Conservation (phyloP, 805 yeast genomes). For the Zygotorulaspora chibaensis region DNA sequence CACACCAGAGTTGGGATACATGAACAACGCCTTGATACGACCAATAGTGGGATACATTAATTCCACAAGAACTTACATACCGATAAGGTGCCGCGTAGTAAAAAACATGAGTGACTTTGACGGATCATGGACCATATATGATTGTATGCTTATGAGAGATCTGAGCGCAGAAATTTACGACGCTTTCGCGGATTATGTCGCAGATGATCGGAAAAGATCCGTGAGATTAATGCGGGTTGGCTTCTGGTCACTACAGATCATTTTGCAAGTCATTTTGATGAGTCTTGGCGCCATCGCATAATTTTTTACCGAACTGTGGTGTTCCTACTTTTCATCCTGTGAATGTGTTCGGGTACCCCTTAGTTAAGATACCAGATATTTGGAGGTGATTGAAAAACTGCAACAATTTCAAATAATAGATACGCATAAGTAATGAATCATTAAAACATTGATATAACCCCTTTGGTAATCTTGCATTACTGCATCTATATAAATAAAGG, state of each 20-base stretch:
- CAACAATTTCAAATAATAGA: no score
- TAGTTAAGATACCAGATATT: background rate
- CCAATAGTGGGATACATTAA: conserved; percentile 96
- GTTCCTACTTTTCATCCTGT: no score
- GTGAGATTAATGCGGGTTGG: conserved; percentile 78
- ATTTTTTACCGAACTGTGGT: background rate
- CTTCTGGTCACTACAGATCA: conserved; percentile 84
- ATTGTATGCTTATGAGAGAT: conserved; percentile 86
- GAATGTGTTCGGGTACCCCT: background rate
- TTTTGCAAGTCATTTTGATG: conserved; percentile 77
- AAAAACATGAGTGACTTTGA: conserved; percentile 80
- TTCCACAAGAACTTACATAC: conserved; percentile 83
- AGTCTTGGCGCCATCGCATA: conserved; percentile 71
- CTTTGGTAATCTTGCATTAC: no score
- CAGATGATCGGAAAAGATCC: conserved; percentile 75
- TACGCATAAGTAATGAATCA: no score
- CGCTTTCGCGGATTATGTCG: conserved; percentile 82
- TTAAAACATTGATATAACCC: background rate
- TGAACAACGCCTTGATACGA: conserved; percentile 84
- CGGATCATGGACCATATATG: conserved; percentile 96
- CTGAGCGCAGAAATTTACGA: conserved; percentile 84
- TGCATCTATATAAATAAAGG: no score
- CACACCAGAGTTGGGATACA: conserved; percentile 81
- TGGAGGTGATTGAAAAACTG: no score
- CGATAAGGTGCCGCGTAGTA: conserved; percentile 75